Evolutionary conservation across 1,284 basidiomycete species (phyloP).

Genomic region (Coriolopsis trogii): DNA sequence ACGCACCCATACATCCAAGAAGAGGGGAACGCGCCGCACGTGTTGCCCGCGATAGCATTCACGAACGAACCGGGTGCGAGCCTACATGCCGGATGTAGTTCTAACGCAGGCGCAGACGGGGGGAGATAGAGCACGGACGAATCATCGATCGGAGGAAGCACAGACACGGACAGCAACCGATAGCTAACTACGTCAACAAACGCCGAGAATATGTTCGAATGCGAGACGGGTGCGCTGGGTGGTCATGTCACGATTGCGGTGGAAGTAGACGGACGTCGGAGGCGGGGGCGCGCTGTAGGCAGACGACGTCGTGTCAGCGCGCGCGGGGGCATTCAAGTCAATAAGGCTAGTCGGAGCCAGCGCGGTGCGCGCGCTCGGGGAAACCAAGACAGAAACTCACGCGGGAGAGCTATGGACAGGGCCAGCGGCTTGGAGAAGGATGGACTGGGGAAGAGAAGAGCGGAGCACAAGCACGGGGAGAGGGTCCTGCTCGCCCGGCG

Average conservation of each 20-base stretch:
- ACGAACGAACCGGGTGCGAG: slow-evolving; percentile 2
- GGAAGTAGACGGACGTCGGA: neutral
- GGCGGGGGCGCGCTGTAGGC: slow-evolving; percentile 1
- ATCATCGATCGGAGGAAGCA: slow-evolving; percentile 16
- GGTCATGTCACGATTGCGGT: neutral
- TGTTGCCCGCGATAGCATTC: neutral
- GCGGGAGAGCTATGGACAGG: slow-evolving; percentile 3
- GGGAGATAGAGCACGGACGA: slow-evolving; percentile 15
- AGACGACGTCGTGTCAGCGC: neutral
- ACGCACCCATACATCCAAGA: no score
- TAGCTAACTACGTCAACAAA: slow-evolving; percentile 8
- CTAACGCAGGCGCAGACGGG: no score
- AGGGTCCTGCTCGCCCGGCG: neutral
- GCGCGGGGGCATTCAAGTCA: no score
- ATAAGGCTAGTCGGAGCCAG: neutral
- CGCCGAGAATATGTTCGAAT: slow-evolving; percentile 4
- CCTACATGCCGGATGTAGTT: slow-evolving; percentile 16
- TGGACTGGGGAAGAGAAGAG: neutral
- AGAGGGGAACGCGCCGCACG: neutral
- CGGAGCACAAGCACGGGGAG: neutral
- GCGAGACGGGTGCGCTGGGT: neutral
- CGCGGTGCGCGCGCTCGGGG: neutral
- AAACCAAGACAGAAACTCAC: slow-evolving; percentile 4
- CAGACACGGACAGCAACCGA: slow-evolving; percentile 18
- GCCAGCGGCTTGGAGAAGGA: neutral